Conservation (phyloP, 331 rosid species). For the Prunus yedoensis region DNA sequence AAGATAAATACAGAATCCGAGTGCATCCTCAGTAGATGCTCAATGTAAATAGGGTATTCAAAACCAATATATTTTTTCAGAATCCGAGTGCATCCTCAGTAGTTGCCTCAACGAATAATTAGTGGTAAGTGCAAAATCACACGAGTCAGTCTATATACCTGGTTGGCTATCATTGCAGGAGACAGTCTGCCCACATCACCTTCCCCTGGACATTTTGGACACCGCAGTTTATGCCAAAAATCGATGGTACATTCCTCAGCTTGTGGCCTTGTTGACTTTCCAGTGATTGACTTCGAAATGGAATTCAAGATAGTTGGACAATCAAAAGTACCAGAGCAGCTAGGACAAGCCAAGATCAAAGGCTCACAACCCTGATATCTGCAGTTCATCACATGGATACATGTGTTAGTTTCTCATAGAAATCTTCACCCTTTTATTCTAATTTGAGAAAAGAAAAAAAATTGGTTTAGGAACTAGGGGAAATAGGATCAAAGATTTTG, state of each 20-base stretch:
- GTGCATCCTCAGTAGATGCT: background rate
- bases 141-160: slow-evolving; percentile 37
- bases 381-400: slow-evolving; percentile 27
- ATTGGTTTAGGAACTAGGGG: background rate
- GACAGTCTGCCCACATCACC: slow-evolving; percentile 59
- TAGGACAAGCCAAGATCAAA: slow-evolving; percentile 75
- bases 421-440: background rate
- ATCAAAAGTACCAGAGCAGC: slow-evolving; percentile 66
- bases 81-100: background rate
- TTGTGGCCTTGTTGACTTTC: slow-evolving; percentile 36
- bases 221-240: slow-evolving; percentile 67
- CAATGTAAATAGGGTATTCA: no score
- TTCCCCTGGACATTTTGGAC: slow-evolving; percentile 78
- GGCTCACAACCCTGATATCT: slow-evolving; percentile 80
- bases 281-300: slow-evolving; percentile 43
- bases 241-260: slow-evolving; percentile 41
- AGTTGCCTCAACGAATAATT: background rate
- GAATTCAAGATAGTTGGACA: slow-evolving; percentile 72
- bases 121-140: background rate
- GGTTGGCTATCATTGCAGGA: slow-evolving; percentile 81
- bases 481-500: background rate
- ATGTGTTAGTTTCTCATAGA: background rate
- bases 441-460: background rate
- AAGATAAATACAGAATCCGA: slow-evolving; percentile 19
- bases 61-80: no score